Percentiles rank a stretch among this genome's conserved stretches.
Evolutionary conservation across 176 grass and related monocot genomes (phyloP).

Genomic region (Calamus simplicifolius): DNA sequence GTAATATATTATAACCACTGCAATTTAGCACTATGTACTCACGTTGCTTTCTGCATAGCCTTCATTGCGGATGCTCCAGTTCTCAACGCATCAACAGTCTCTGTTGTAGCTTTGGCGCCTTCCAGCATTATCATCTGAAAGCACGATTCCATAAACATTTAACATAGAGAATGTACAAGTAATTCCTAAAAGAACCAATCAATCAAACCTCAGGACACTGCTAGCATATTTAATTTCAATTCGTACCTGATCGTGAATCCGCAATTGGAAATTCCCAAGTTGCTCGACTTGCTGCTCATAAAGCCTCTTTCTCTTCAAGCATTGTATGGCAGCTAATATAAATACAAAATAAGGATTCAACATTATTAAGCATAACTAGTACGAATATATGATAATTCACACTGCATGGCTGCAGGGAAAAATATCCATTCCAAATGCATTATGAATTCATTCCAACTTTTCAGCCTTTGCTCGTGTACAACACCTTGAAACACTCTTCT

Average conservation of each 20-base stretch:
- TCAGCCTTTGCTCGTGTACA: no score
- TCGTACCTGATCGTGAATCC: constrained; percentile 72
- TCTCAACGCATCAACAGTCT: constrained; percentile 78
- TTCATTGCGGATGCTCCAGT: constrained; percentile 80
- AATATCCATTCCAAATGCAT: no score
- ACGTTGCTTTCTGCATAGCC: constrained; percentile 78
- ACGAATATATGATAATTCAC: no score
- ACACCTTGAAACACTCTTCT: no score
- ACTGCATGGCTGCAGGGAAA: no score
- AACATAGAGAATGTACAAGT: no score
- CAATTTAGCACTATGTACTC: constrained; percentile 17
- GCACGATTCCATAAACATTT: no score
- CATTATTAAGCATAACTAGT: no score
- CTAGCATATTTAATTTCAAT: constrained; percentile 2
- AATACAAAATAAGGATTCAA: constrained; percentile 1
- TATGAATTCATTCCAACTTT: no score
- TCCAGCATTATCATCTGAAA: constrained; percentile 67
- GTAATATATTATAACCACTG: no score
- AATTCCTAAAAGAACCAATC: no score
- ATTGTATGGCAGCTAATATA: constrained; percentile 52
- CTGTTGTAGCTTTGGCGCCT: constrained; percentile 73
- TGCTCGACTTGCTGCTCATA: constrained; percentile 75
- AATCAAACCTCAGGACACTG: no score
- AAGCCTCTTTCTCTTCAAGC: constrained; percentile 77
- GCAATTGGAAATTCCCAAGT: constrained; percentile 76